Percentiles rank a stretch among this genome's conserved stretches.
These are phyloP conservation scores for Haplosporangium sp. DNA, from an alignment of 371 early-diverging fungal genomes.

Conservation along the genomic window DNA sequence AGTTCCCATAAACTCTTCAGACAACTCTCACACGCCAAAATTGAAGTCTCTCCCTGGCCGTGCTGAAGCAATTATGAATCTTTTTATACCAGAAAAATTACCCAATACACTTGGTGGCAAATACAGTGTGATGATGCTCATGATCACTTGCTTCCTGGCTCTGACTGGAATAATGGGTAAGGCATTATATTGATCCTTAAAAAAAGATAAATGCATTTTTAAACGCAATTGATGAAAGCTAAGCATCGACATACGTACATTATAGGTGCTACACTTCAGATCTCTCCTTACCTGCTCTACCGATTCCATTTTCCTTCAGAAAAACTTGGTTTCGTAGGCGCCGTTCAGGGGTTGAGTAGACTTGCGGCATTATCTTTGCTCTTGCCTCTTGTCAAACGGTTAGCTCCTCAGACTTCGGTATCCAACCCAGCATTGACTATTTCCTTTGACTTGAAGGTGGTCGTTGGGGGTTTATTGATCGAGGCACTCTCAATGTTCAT, in stretches of 20 bases:
- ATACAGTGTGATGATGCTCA: conserved; percentile 20
- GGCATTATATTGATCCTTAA: background rate
- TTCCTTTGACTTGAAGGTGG: conserved; percentile 26
- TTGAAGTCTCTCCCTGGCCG: background rate
- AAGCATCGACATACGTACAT: background rate
- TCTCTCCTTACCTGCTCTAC: conserved; percentile 23
- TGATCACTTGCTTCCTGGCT: conserved; percentile 19
- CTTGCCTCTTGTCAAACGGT: conserved; percentile 16
- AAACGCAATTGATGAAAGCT: background rate
- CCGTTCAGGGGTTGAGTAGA: conserved; percentile 38
- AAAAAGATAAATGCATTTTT: background rate
- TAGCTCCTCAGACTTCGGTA: background rate
- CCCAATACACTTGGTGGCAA: conserved; percentile 35
- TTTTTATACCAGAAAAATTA: conserved; percentile 21
- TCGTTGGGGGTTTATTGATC: conserved; percentile 18
- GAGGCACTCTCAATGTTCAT: conserved; percentile 26
- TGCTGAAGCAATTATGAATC: conserved; percentile 5
- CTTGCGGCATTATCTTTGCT: conserved; percentile 23
- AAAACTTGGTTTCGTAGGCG: conserved; percentile 15
- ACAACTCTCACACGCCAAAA: background rate
- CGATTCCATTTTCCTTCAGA: conserved; percentile 23
- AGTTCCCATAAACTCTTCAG: conserved; percentile 4
- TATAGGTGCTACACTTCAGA: conserved; percentile 18
- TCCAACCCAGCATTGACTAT: conserved; percentile 16
- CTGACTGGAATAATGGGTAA: conserved; percentile 21